Conservation (phyloP, 345 rosid species). For the Gossypium australe region DNA sequence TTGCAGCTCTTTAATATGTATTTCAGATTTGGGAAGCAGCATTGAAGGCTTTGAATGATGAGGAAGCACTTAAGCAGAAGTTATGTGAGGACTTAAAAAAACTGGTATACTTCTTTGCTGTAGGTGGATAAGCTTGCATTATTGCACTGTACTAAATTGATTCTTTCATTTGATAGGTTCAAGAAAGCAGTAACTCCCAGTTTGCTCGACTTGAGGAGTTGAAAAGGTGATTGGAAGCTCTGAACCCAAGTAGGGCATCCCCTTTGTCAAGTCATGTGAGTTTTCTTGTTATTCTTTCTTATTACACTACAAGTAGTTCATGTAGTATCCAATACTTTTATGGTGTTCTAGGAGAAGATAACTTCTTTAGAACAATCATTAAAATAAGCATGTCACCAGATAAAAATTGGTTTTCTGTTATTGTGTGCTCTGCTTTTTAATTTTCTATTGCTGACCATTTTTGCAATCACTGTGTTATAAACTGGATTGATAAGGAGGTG, state of each 20-base stretch:
- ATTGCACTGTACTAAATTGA: neutral
- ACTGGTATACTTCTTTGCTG: constrained; percentile 45
- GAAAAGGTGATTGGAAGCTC: constrained; percentile 72
- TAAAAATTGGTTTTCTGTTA: neutral
- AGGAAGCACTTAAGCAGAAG: constrained; percentile 71
- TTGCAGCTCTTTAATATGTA: constrained; percentile 9
- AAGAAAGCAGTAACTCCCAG: constrained; percentile 72
- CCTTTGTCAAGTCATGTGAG: constrained; percentile 39
- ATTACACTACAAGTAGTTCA: neutral
- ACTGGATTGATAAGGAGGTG: neutral
- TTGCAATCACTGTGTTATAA: neutral
- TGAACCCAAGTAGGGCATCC: constrained; percentile 59
- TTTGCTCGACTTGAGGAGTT: constrained; percentile 74
- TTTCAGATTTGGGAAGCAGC: constrained; percentile 70
- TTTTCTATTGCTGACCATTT: neutral
- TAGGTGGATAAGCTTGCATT: constrained; percentile 3
- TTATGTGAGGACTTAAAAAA: constrained; percentile 76
- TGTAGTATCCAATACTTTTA: neutral
- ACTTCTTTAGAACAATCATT: neutral
- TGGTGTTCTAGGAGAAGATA: neutral
- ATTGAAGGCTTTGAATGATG: constrained; percentile 54
- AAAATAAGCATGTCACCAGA: neutral
- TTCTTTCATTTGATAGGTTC: constrained; percentile 41
- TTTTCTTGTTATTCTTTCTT: constrained; percentile 16
- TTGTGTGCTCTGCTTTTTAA: neutral